Conservation (phyloP, 345 rosid genomes). For the Gynandropsis gynandra region DNA sequence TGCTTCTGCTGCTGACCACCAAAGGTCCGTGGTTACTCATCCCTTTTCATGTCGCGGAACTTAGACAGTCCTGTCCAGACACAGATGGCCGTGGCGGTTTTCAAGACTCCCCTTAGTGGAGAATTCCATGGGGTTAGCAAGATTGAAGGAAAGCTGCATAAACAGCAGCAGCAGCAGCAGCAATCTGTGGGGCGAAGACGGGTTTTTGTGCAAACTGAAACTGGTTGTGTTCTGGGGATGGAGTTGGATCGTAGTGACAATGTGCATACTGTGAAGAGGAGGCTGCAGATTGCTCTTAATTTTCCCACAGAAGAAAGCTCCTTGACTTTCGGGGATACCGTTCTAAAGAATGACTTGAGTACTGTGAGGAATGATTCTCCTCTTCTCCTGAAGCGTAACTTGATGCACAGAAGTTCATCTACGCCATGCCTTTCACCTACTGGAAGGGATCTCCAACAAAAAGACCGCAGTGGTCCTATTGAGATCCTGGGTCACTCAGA, state of each 20-base stretch:
- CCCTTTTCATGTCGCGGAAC: slow-evolving; percentile 74
- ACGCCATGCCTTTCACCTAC: slow-evolving; percentile 97
- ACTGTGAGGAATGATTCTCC: slow-evolving; percentile 84
- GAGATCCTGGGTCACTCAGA: slow-evolving; percentile 76
- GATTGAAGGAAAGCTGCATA: slow-evolving; percentile 52
- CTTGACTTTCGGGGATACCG: slow-evolving; percentile 78
- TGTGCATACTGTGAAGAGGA: slow-evolving; percentile 85
- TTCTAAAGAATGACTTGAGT: slow-evolving; percentile 80
- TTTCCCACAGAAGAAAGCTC: slow-evolving; percentile 76
- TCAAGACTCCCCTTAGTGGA: slow-evolving; percentile 64
- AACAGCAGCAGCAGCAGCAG: slow-evolving; percentile 22
- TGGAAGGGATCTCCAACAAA: slow-evolving; percentile 71
- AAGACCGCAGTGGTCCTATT: slow-evolving; percentile 76
- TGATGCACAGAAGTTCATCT: slow-evolving; percentile 82
- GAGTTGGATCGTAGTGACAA: slow-evolving; percentile 91
- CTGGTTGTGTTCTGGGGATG: slow-evolving; percentile 97
- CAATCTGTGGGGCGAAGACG: slow-evolving; percentile 70
- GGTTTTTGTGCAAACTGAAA: slow-evolving; percentile 94
- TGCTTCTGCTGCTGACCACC: slow-evolving; percentile 31
- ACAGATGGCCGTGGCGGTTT: slow-evolving; percentile 86
- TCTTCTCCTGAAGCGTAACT: slow-evolving; percentile 71
- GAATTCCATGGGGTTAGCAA: slow-evolving; percentile 41
- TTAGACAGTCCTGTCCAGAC: slow-evolving; percentile 95
- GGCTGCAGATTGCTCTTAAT: slow-evolving; percentile 88
- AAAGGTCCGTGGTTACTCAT: slow-evolving; percentile 22